phyloP scores from a whole-genome alignment of 257 asterid species.

The Petrea volubilis region DNA sequence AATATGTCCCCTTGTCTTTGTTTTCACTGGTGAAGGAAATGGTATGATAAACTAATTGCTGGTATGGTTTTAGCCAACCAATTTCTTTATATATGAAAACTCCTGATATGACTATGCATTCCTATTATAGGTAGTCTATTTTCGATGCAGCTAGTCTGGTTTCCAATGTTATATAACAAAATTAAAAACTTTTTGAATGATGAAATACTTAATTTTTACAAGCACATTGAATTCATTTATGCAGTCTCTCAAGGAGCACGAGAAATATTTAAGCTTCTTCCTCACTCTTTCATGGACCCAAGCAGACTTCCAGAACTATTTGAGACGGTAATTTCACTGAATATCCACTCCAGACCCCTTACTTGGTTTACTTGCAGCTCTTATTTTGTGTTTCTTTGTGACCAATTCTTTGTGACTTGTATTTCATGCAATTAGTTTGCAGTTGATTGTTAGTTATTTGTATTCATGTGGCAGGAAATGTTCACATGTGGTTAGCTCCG shows the following conservation, averaged over 20 bases:
- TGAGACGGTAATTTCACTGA: conserved; percentile 47
- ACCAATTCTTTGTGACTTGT: neutral
- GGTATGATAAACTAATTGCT: conserved; percentile 53
- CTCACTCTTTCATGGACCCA: conserved; percentile 81
- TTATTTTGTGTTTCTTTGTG: neutral
- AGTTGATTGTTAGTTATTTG: neutral
- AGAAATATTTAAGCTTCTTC: conserved; percentile 92
- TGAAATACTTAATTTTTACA: neutral
- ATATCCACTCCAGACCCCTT: neutral
- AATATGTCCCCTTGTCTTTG: conserved; percentile 89
- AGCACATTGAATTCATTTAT: conserved; percentile 9
- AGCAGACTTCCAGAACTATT: conserved; percentile 69
- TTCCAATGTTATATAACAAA: neutral
- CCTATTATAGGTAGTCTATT: neutral
- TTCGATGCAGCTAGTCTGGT: neutral
- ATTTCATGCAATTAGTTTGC: neutral
- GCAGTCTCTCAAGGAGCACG: conserved; percentile 91
- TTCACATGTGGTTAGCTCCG: neutral
- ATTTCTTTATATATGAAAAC: neutral
- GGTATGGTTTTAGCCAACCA: conserved; percentile 4
- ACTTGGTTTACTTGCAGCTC: neutral
- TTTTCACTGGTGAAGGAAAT: conserved; percentile 88
- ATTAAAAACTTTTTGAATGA: neutral
- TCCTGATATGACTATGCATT: neutral
- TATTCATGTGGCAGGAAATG: neutral